Evolutionary conservation across 2,329 filamentous ascomycete genomes (phyloP), one percentile per base, ranked within the genome.

Genomic region (Epichloe uncinata): DNA sequence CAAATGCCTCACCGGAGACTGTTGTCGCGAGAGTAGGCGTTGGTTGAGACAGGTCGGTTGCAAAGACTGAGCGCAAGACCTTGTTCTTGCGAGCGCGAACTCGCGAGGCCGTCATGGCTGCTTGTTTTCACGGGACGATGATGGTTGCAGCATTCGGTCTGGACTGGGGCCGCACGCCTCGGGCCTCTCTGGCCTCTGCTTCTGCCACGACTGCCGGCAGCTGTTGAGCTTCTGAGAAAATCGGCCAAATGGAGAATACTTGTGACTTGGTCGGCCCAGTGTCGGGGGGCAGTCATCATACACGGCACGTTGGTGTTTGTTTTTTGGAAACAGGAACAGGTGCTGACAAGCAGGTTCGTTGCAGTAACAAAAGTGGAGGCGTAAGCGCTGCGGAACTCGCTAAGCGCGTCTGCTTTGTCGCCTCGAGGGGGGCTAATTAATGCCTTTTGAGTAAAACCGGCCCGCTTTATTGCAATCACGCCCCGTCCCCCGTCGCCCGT

Each of bases 1-100:
- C 73, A 62, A 77, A 76, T 5, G 69, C 56, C 57, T 72, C 69
- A 15, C 69, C 69, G n/a, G 66, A 63, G 36, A 67, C 66, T 4
- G 69, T 57, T 50, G 68, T 69, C 41, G 63, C 57, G 44, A 66
- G 57, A 15, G 68, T 62, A 36, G 75, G 71, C 49, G 74, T 73
- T 41, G 74, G 71, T 59, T 72, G 73, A 15, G 71, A 70, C 55
- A 71, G 57, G 52, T 77, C 71, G 15, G 69, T 70, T 52, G 72
- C 72, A 62, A 81, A 81, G 57, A 80, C 75, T 26, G 77, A 79
- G 53, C 69, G 69, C 56, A 80, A 73, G 42, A 78, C 66, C 54
- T 68, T 72, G 50, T 72, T 70, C 56, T 69, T 74, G 53, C 71
- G 73, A 48, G 67, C 62, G 55, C 66, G 69, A 63, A 74, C 71